A percentile compares a stretch with the other conserved stretches of the same genome.
These are phyloP conservation scores for Termitomyces bulborhizus DNA, from an alignment of 768 basidiomycete species.

Conservation along the genomic window DNA sequence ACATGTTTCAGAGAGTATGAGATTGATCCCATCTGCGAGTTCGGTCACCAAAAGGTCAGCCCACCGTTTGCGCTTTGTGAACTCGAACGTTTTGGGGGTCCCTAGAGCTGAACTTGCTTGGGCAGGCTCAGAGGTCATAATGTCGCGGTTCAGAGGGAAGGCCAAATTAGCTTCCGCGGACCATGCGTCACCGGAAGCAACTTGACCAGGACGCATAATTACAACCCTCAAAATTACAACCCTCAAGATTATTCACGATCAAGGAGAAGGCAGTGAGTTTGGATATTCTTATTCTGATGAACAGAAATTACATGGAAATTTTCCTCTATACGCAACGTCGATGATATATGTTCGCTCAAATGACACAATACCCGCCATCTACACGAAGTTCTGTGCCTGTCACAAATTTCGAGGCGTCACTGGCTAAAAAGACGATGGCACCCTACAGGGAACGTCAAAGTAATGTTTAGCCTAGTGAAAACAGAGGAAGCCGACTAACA, in stretches of 20 bases:
- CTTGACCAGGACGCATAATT: not conserved
- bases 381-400: slow-evolving; percentile 82
- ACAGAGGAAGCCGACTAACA: slow-evolving; percentile 30
- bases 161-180: not conserved
- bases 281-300: not conserved
- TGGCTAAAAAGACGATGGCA: slow-evolving; percentile 85
- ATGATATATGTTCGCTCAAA: not conserved
- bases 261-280: not conserved
- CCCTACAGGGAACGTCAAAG: slow-evolving; percentile 39
- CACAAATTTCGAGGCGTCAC: slow-evolving; percentile 87
- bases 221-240: not conserved
- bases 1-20: slow-evolving; percentile 59
- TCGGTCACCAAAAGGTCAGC: slow-evolving; percentile 74
- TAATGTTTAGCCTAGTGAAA: not conserved
- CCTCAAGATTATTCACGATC: not conserved
- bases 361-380: slow-evolving; percentile 79
- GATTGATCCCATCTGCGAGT: slow-evolving; percentile 63
- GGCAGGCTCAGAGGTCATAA: slow-evolving; percentile 5
- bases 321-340: not conserved
- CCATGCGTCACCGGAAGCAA: not conserved
- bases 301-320: not conserved
- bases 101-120: slow-evolving; percentile 10
- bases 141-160: not conserved
- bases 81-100: slow-evolving; percentile 52
- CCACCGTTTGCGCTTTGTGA: slow-evolving; percentile 85